Base-by-base conservation (phyloP, 306 rosid species). In the Datisca glomerata region DNA sequence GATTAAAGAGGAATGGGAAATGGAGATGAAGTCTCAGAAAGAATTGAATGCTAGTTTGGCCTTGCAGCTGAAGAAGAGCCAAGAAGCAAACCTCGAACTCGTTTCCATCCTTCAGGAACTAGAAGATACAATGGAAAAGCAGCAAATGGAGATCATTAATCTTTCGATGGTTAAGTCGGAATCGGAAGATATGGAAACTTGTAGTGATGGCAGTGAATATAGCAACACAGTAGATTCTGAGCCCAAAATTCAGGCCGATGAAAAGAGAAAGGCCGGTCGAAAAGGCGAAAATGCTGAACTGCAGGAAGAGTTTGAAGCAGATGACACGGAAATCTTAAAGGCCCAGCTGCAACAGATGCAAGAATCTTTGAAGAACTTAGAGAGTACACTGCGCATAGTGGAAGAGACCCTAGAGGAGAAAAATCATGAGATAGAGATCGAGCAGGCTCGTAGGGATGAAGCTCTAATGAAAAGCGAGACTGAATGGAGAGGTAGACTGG, bases 81-180 rank as follows among this genome's bases (percentile, higher is more conserved):
- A 75, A 66, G 73, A 72, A 44, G 71, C 80, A 65, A 79, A 79
- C 28, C 51, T 59, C 43, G 80, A 79, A 67, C 73, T 79, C 45
- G 69, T 79, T 62, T 65, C 78, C 66, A 56, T 69, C 72, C 78
- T 79, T 45, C 74, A 65, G 45, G 83, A 79, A 47, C 65, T 71
- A 40, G 84, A 71, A 63, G 69, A 57, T 46, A 74, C 74, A 40
- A 57, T 75, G 35, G 69, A 75, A 45, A 64, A 66, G 59, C 84
- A 69, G 69, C 68, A 62, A 59, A 8, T 28, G 22, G 84, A 72
- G 64, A 63, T 69, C 5, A 49, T 56, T 43, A 66, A 51, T 21
- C 74, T 75, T 55, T 60, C 80, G 43, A 43, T 29, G 56, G 46
- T 43, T 7, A 56, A 55, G 43, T 42, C 25, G 7, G 49, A 12